Evolutionary conservation across 331 rosid genomes (phyloP).

Genomic region (Rosa hybrid): DNA sequence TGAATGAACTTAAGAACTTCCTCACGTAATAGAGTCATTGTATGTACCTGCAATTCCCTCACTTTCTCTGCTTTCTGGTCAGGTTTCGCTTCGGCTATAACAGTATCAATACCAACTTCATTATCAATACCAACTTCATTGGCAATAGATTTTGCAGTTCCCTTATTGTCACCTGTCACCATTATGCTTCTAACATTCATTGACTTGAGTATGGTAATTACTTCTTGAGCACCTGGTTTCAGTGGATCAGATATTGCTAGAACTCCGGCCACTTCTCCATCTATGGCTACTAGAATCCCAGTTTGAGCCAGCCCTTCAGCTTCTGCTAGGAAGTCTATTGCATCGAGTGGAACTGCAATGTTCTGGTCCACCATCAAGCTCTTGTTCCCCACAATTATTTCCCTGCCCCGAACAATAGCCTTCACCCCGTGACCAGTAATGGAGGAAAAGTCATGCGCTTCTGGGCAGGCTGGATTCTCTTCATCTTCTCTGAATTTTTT

Average conservation of each 20-base stretch:
- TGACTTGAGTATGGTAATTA: conserved; percentile 58
- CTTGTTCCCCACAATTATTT: conserved; percentile 73
- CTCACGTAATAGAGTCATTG: background rate
- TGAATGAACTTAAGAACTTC: background rate
- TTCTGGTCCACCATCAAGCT: conserved; percentile 56
- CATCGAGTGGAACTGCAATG: conserved; percentile 50
- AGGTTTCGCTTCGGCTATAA: conserved; percentile 79
- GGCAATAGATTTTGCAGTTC: conserved; percentile 81
- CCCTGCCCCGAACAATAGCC: conserved; percentile 58
- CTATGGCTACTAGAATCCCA: conserved; percentile 61
- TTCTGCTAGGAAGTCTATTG: conserved; percentile 56
- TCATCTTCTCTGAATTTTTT: conserved; percentile 58
- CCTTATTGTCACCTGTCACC: conserved; percentile 94
- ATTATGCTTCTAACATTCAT: conserved; percentile 70
- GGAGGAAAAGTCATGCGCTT: conserved; percentile 58
- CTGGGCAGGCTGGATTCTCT: conserved; percentile 57
- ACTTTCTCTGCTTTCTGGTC: conserved; percentile 77
- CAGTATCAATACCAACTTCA: conserved; percentile 69
- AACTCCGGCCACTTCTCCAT: conserved; percentile 58
- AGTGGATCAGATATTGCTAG: conserved; percentile 81
- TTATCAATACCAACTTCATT: conserved; percentile 73
- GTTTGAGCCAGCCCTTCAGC: conserved; percentile 76
- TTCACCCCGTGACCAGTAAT: conserved; percentile 78
- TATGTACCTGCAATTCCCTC: conserved; percentile 67
- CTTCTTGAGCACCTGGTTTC: conserved; percentile 64